Conservation (phyloP, 2,329 filamentous ascomycete species). For the Dothidotthia symphoricarpi region DNA sequence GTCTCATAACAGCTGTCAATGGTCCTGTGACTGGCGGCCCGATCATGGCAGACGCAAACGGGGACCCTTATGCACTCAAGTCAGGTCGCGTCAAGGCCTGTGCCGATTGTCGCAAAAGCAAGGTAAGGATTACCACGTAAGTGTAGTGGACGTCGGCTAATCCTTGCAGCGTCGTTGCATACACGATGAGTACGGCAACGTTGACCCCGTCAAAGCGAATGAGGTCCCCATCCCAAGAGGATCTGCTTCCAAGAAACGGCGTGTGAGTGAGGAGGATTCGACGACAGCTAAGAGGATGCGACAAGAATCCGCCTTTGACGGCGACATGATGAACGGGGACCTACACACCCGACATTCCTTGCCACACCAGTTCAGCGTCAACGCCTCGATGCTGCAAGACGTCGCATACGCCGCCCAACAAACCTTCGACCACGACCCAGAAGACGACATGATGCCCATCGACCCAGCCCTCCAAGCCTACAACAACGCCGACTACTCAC, state of each 20-base stretch:
- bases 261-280: conserved; percentile 38
- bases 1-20: conserved; percentile 13
- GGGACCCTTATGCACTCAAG: conserved; percentile 49
- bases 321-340: conserved; percentile 23
- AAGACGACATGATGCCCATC: conserved; percentile 30
- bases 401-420: conserved; percentile 34
- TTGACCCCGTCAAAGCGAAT: conserved; percentile 63
- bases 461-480: conserved; percentile 29
- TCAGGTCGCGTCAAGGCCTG: conserved; percentile 64
- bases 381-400: conserved; percentile 23
- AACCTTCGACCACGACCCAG: conserved; percentile 18
- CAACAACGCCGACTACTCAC: conserved; percentile 15
- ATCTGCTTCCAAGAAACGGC: conserved; percentile 56
- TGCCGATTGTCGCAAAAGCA: conserved; percentile 65
- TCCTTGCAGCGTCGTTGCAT: conserved; percentile 60
- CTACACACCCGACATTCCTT: conserved; percentile 25
- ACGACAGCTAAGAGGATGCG: conserved; percentile 27
- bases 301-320: conserved; percentile 27
- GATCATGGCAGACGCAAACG: conserved; percentile 37
- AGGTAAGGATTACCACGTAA: conserved; percentile 48
- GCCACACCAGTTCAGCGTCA: conserved; percentile 20
- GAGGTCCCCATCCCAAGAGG: conserved; percentile 61
- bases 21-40: conserved; percentile 28
- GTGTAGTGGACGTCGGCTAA: conserved; percentile 14
- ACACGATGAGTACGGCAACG: conserved; percentile 63